Evolutionary conservation across 345 rosid genomes (phyloP), one percentile per base, ranked within the genome.

Genomic region (Eucalyptus lansdowneana): DNA sequence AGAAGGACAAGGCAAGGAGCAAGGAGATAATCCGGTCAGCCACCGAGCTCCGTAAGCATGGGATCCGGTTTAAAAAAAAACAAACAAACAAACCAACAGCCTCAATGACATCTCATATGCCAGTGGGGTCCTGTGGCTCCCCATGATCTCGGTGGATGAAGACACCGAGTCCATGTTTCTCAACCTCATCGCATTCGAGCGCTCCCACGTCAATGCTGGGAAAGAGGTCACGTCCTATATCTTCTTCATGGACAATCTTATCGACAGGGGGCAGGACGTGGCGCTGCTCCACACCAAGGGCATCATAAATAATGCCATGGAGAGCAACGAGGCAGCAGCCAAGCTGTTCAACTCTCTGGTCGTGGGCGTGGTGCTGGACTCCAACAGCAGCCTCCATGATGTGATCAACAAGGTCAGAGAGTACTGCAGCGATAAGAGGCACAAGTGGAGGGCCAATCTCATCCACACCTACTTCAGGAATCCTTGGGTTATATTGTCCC

Each of bases 371-470:
- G 24, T 53, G 24, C 24, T 53, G 3, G 95, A 93, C 14, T 92
- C 92, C 2, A 49, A 91, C 25, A 91, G 92, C 87, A 80, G 87
- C 44, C 87, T 94, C 1, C 86, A 89, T n/a, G 42, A 40, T 17
- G 89, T 94, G 47, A 91, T 88, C 27, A 89, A 87, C 88, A 44
- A 87, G 83, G 94, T 94, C n/a, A 92, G 62, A 86, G 88, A 87
- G 3, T 92, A 92, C 87, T 90, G 89, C 90, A 92, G 81, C 45
- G 86, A 91, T 89, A 86, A 92, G 24, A 91, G 94, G 93, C 91
- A 93, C 31, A 90, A 31, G 86, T 94, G 95, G 94, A 90, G 94
- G 17, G 93, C 94, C 58, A 93, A 92, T 88, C 92, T 93, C n/a
- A 90, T 92, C 34, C 93, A 91, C 87, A 92, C 93, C 53, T 93